Base-by-base conservation (phyloP, 2,329 filamentous ascomycete species). In the Orbilia quercus region DNA sequence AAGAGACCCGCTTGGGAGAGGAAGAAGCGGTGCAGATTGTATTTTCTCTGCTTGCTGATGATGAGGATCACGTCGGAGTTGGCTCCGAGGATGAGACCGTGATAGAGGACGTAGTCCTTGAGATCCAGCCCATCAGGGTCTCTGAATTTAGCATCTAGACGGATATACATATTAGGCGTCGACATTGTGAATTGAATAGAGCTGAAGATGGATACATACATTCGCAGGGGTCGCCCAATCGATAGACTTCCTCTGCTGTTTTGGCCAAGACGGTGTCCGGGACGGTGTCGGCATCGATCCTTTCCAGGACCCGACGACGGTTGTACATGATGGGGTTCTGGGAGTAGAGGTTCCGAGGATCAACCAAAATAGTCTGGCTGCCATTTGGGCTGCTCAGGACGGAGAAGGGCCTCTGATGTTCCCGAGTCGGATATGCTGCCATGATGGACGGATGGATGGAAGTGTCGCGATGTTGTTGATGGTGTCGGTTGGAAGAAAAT, bases 41-140 rank as follows among this genome's bases (percentile, higher is more conserved):
- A 73, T 2, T 54, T 40, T 12, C 62, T 62, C 5, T 31, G 12
- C 2, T 42, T 16, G 12, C 42, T 63, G 42, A 71, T 71, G 50
- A 48, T 22, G 2, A 73, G n/a, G 1, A 40, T 62, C 22, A 73
- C 18, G 34, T 73, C 69, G 6, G 69, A 73, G 3, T 22, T 16
- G 1, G 45, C n/a, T 31, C 69, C 69, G 2, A 73, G 16, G 5
- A 51, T n/a, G 22, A 73, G 31, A 1, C 69, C 69, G 12, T 60
- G 47, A 31, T 73, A 73, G 14, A 73, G 25, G 9, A 73, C 40
- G 34, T 66, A 62, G 23, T 73, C 60, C 23, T 73, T 66, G 23
- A 73, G 69, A 2, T 73, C 60, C 23, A 48, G 42, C 53, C 16
- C 18, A 45, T 18, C 47, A 48, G n/a, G n/a, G n/a, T n/a, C n/a